Evolutionary conservation across 2,329 filamentous ascomycete genomes (phyloP).

Genomic region (Madurella mycetomatis): DNA sequence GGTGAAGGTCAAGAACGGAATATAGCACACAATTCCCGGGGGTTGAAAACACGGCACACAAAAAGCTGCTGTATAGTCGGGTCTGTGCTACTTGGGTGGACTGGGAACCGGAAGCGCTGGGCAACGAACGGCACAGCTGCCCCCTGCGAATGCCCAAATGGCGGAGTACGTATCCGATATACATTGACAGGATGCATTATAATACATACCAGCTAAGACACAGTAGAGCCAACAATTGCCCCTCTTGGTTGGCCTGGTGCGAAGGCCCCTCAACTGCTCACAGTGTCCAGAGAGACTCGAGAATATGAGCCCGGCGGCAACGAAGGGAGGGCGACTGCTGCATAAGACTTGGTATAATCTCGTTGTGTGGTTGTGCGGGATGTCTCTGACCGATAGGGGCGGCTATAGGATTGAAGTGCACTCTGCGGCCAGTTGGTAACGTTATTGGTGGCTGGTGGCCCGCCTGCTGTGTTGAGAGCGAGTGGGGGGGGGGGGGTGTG

Average conservation of each 20-base stretch:
- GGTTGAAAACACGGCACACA: conserved; percentile 18
- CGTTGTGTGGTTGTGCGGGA: conserved; percentile 4
- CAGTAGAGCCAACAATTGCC: background rate
- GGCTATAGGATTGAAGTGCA: conserved; percentile 10
- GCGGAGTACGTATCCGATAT: conserved; percentile 1
- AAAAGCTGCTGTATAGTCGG: conserved; percentile 14
- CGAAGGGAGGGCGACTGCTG: conserved; percentile 4
- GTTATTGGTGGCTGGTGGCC: conserved; percentile 7
- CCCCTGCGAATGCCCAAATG: conserved; percentile 12
- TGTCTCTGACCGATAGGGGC: conserved; percentile 5
- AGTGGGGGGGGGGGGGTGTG: conserved; percentile 8
- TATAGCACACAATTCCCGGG: conserved; percentile 14
- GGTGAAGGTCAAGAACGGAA: conserved; percentile 11
- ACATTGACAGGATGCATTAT: background rate
- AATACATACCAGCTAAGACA: background rate
- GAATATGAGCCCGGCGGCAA: conserved; percentile 13
- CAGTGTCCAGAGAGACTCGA: background rate
- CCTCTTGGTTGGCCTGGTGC: background rate
- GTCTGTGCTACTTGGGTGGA: conserved; percentile 20
- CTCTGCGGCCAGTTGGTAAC: background rate
- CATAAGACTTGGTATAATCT: conserved; percentile 1
- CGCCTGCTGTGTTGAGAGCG: conserved; percentile 3
- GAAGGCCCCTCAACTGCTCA: background rate
- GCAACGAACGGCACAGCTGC: conserved; percentile 13
- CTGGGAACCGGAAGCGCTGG: conserved; percentile 14